These are phyloP conservation scores for Entophlyctis luteolus DNA, from an alignment of 192 early-diverging fungal species.

Conservation along the genomic window DNA sequence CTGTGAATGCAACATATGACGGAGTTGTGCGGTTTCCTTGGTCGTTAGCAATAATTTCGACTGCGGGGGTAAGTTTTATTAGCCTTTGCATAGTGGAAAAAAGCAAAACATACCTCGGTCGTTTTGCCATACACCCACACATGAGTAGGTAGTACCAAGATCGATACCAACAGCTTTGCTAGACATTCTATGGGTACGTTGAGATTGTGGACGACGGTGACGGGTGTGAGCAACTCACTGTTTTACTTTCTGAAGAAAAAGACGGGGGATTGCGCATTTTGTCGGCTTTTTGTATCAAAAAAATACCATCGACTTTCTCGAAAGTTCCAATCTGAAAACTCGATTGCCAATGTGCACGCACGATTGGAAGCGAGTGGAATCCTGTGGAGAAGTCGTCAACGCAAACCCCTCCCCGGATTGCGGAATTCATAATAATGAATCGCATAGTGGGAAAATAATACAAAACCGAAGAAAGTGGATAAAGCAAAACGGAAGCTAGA, in stretches of 20 bases:
- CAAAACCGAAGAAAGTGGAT: too few species aligned
- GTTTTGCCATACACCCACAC: slow-evolving; percentile 65
- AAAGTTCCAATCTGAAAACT: too few species aligned
- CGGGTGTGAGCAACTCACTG: slow-evolving; percentile 13
- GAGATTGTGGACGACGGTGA: not conserved
- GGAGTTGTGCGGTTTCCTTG: slow-evolving; percentile 99
- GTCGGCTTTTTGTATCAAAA: not conserved
- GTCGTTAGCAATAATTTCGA: slow-evolving; percentile 98
- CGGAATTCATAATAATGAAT: too few species aligned
- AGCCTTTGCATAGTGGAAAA: too few species aligned
- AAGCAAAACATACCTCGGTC: slow-evolving; percentile 38
- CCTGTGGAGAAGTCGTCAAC: too few species aligned
- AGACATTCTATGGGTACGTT: too few species aligned
- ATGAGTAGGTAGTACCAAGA: slow-evolving; percentile 96
- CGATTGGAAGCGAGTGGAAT: too few species aligned
- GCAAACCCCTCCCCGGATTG: too few species aligned
- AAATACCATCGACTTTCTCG: too few species aligned
- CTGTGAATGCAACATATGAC: slow-evolving; percentile 95
- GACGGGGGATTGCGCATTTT: not conserved
- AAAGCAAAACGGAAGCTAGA: too few species aligned
- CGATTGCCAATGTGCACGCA: too few species aligned
- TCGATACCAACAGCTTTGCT: slow-evolving; percentile 90
- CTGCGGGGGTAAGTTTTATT: slow-evolving; percentile 31
- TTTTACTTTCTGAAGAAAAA: slow-evolving; percentile 1
- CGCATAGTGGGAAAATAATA: too few species aligned